Evolutionary conservation across 2,329 filamentous ascomycete genomes (phyloP).

Genomic region (Trichoderma simmonsii): DNA sequence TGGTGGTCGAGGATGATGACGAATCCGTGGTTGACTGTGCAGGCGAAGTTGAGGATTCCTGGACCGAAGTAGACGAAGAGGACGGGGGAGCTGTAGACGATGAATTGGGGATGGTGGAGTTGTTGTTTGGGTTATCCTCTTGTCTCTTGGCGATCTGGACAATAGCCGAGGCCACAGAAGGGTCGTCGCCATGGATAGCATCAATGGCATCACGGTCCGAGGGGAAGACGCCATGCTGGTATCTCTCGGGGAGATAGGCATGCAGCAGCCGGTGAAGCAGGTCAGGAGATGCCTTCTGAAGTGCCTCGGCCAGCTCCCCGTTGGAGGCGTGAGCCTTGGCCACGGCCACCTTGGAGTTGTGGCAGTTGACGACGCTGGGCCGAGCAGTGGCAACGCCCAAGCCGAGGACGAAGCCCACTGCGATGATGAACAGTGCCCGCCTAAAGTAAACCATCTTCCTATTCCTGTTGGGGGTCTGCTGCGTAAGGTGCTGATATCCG

Average conservation of each 20-base stretch:
- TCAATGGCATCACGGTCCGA: slow-evolving; percentile 63
- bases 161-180: slow-evolving; percentile 59
- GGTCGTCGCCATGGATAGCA: slow-evolving; percentile 58
- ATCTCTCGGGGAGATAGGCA: slow-evolving; percentile 58
- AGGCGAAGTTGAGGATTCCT: not conserved
- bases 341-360: slow-evolving; percentile 7
- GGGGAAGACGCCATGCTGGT: slow-evolving; percentile 65
- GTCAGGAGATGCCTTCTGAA: slow-evolving; percentile 55
- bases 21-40: not conserved
- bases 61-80: not conserved
- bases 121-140: slow-evolving; percentile 38
- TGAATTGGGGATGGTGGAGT: not conserved
- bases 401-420: slow-evolving; percentile 28
- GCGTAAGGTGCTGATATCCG: slow-evolving; percentile 3
- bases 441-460: slow-evolving; percentile 24
- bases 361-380: slow-evolving; percentile 6
- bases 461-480: not conserved
- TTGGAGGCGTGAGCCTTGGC: slow-evolving; percentile 28
- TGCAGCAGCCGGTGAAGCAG: slow-evolving; percentile 66
- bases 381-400: slow-evolving; percentile 24
- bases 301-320: slow-evolving; percentile 18
- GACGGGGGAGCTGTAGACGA: slow-evolving; percentile 21
- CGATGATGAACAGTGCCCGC: slow-evolving; percentile 21
- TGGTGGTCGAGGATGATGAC: not conserved
- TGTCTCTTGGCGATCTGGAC: slow-evolving; percentile 63